Evolutionary conservation across 805 yeast species (phyloP).

Genomic region (Schizosaccharomyces pombe): DNA sequence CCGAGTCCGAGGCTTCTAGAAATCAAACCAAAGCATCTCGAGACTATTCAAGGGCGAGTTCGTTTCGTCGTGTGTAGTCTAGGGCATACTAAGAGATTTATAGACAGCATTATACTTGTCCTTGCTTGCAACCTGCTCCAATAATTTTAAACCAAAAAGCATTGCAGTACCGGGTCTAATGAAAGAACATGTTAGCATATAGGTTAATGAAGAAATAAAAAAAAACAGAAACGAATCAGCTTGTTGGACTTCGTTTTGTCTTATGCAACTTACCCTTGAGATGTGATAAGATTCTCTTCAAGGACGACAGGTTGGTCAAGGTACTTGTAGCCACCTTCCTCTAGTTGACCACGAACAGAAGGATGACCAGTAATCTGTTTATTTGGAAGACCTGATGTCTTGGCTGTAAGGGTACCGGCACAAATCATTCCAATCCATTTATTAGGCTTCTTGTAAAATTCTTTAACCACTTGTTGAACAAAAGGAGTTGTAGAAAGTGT

Average conservation of each 20-base stretch:
- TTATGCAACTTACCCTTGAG: not conserved
- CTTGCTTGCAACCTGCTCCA: not conserved
- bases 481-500: not conserved
- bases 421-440: conserved; percentile 4
- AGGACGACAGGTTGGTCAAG: not conserved
- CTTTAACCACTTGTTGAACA: not conserved
- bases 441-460: not conserved
- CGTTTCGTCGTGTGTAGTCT: too few relatives aligned
- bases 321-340: not conserved
- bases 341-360: not conserved
- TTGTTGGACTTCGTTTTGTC: not conserved
- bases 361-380: conserved; percentile 1
- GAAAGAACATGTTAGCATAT: not conserved
- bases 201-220: not conserved
- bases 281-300: not conserved
- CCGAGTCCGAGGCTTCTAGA: too few relatives aligned
- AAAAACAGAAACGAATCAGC: not conserved
- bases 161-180: conserved; percentile 3
- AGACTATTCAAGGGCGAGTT: too few relatives aligned
- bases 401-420: conserved; percentile 1
- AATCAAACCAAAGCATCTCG: too few relatives aligned
- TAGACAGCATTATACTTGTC: not conserved
- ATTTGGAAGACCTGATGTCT: not conserved
- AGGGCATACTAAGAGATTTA: not conserved
- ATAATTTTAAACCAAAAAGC: conserved; percentile 3